Conservation (phyloP, 306 rosid genomes). For the Ziziphus jujuba region DNA sequence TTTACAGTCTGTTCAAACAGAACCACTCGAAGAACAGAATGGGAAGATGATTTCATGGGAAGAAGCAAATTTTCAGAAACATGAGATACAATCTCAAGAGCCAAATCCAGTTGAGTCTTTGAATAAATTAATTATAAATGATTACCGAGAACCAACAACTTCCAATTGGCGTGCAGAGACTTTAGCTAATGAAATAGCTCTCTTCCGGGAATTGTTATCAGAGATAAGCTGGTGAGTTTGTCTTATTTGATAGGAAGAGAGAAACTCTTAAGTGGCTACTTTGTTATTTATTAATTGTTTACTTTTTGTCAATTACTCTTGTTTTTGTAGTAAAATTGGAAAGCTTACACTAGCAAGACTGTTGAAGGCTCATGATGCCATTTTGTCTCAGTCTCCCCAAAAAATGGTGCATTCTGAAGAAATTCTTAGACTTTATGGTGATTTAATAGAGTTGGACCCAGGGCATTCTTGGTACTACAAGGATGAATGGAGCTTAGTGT, state of each 20-base stretch:
- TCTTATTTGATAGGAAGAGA: conserved; percentile 5
- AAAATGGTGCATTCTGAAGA: conserved; percentile 50
- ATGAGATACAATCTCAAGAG: conserved; percentile 42
- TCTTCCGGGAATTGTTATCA: conserved; percentile 60
- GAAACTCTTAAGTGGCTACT: conserved; percentile 18
- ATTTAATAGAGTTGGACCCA: conserved; percentile 61
- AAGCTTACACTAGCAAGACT: conserved; percentile 89
- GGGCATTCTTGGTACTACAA: conserved; percentile 65
- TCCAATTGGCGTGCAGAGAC: conserved; percentile 62
- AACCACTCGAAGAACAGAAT: conserved; percentile 30
- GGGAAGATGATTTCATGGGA: conserved; percentile 53
- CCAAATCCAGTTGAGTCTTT: conserved; percentile 29
- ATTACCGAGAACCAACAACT: conserved; percentile 31
- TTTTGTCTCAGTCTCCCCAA: conserved; percentile 43
- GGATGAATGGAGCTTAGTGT: conserved; percentile 48
- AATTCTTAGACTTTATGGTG: conserved; percentile 66
- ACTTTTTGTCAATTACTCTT: conserved; percentile 6
- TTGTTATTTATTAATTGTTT: conserved; percentile 12
- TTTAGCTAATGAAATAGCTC: conserved; percentile 58
- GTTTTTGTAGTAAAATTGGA: conserved; percentile 73
- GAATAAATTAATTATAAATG: conserved; percentile 37
- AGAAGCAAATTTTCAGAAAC: conserved; percentile 43
- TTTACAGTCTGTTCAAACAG: conserved; percentile 32
- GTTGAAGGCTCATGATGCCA: conserved; percentile 62
- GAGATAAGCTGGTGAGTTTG: conserved; percentile 60